Conservation (phyloP, 441 rosid species). For the Gossypium gossypioides region DNA sequence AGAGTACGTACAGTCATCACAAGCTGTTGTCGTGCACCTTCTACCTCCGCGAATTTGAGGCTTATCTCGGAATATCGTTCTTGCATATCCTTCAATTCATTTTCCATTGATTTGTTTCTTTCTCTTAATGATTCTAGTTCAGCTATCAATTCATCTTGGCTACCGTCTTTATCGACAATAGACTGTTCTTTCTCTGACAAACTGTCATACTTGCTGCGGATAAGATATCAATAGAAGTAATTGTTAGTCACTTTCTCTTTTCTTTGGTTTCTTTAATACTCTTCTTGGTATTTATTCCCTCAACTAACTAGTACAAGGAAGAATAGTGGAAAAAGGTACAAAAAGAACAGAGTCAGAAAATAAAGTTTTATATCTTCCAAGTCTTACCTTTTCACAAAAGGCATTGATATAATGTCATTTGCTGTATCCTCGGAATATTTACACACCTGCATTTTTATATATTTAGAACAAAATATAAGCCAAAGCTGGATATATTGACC, state of each 20-base stretch:
- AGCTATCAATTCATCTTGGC: constrained; percentile 14
- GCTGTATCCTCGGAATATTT: constrained; percentile 12
- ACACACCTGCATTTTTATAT: constrained; percentile 17
- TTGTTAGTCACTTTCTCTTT: constrained; percentile 1
- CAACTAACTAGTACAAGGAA: neutral
- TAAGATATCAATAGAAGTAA: neutral
- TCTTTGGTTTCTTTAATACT: neutral
- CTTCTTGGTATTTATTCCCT: neutral
- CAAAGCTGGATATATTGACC: neutral
- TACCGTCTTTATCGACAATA: neutral
- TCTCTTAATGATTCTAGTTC: constrained; percentile 43
- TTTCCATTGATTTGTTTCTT: constrained; percentile 47
- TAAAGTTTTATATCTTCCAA: neutral
- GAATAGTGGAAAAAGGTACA: neutral
- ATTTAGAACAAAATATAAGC: constrained; percentile 2
- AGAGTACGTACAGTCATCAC: constrained; percentile 62
- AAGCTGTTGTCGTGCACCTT: constrained; percentile 85
- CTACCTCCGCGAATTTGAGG: constrained; percentile 86
- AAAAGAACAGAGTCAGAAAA: neutral
- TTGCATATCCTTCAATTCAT: constrained; percentile 74
- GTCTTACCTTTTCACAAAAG: neutral
- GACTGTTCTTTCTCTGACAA: constrained; percentile 3
- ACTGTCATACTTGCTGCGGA: constrained; percentile 9
- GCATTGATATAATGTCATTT: constrained; percentile 9
- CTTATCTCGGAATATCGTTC: constrained; percentile 78